A percentile compares a stretch with the other conserved stretches of the same genome.
These are phyloP conservation scores for Yamadazyma trypodendri DNA, from an alignment of 1,139 yeast species.

Conservation along the genomic window DNA sequence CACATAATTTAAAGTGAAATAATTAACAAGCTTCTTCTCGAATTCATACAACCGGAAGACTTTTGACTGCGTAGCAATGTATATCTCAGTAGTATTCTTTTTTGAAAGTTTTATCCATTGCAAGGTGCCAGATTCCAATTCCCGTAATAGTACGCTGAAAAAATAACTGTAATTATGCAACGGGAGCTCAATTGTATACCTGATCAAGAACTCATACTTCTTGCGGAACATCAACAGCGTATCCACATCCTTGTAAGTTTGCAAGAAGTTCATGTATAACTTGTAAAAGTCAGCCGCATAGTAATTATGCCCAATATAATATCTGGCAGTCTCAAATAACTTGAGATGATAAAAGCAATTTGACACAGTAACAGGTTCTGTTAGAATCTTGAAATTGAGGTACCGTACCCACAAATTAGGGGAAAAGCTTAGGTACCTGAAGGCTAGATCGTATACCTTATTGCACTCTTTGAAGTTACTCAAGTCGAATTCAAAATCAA, in stretches of 20 bases:
- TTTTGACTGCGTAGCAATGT: conserved; percentile 59
- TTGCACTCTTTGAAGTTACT: conserved; percentile 53
- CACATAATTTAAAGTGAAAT: conserved; percentile 42
- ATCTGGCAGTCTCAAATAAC: conserved; percentile 63
- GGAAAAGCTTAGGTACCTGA: conserved; percentile 53
- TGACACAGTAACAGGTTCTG: conserved; percentile 22
- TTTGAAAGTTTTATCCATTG: conserved; percentile 21
- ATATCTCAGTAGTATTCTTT: conserved; percentile 51
- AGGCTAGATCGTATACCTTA: conserved; percentile 52
- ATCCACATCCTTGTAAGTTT: conserved; percentile 28
- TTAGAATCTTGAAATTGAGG: conserved; percentile 52
- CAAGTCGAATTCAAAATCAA: conserved; percentile 61
- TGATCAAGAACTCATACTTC: conserved; percentile 48
- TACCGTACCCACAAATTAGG: conserved; percentile 75
- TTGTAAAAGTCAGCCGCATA: conserved; percentile 76
- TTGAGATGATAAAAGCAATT: conserved; percentile 25
- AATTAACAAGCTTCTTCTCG: conserved; percentile 58
- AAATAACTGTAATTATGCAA: conserved; percentile 71
- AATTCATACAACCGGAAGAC: conserved; percentile 60
- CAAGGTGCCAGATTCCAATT: conserved; percentile 32
- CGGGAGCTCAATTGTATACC: conserved; percentile 69
- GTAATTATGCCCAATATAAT: conserved; percentile 68
- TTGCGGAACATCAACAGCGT: conserved; percentile 30
- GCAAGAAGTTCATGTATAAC: conserved; percentile 58
- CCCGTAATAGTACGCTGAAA: conserved; percentile 37